phyloP scores from a whole-genome alignment of 345 rosid species.

The Hibiscus mutabilis region DNA sequence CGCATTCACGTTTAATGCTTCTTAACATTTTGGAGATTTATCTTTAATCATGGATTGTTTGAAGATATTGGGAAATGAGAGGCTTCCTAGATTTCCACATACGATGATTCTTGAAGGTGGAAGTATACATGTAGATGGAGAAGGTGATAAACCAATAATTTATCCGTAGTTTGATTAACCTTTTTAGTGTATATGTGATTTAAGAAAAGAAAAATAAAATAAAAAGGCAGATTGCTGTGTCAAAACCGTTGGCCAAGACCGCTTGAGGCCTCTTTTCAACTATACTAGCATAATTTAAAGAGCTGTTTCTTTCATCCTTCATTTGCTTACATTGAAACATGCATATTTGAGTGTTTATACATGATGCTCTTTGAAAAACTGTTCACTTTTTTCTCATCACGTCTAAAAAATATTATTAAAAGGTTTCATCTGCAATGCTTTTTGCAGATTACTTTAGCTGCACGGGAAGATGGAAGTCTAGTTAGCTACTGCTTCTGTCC shows the following conservation, averaged over 20 bases:
- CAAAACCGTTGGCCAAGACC: slow-evolving; percentile 2
- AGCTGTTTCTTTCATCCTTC: neutral
- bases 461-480: neutral
- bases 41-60: slow-evolving; percentile 14
- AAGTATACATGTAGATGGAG: slow-evolving; percentile 98
- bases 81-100: slow-evolving; percentile 61
- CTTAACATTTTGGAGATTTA: slow-evolving; percentile 1
- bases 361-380: neutral
- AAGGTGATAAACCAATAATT: slow-evolving; percentile 40
- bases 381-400: neutral
- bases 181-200: neutral
- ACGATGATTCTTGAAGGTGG: slow-evolving; percentile 93
- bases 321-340: neutral
- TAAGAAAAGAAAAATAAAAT: neutral
- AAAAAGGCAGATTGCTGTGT: neutral
- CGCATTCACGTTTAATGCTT: neutral
- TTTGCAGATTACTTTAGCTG: neutral
- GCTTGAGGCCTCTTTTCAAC: neutral
- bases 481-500: too few species aligned
- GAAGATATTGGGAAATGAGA: slow-evolving; percentile 70
- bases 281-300: neutral
- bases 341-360: neutral
- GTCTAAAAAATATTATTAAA: neutral
- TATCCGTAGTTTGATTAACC: neutral
- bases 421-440: neutral